Evolutionary conservation across 1,139 yeast species (phyloP).

Genomic region (Hemisphaericaspora lyxosophila): DNA sequence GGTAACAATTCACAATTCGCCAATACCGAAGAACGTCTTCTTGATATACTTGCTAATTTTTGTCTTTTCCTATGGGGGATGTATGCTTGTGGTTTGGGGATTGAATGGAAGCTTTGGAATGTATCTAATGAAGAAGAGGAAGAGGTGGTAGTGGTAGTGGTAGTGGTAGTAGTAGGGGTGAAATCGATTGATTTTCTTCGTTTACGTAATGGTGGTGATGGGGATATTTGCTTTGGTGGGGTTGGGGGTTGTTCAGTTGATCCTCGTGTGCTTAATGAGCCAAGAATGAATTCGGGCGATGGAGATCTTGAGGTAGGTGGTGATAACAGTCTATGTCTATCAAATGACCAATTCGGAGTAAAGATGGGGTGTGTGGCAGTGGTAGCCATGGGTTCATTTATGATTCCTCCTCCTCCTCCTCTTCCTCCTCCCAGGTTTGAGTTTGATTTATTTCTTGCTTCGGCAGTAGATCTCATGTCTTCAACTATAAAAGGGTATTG

Average conservation of each 20-base stretch:
- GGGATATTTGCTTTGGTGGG: constrained; percentile 6
- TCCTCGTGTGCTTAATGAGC: too few species aligned
- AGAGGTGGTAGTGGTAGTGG: constrained; percentile 33
- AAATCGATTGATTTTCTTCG: constrained; percentile 10
- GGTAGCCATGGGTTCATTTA: too few species aligned
- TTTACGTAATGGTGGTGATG: constrained; percentile 11
- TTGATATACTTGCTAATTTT: constrained; percentile 37
- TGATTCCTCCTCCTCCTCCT: too few species aligned
- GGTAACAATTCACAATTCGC: constrained; percentile 56
- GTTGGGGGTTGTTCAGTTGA: constrained; percentile 4
- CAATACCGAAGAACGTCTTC: constrained; percentile 58
- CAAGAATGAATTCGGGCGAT: constrained; percentile 4
- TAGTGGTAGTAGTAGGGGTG: constrained; percentile 31
- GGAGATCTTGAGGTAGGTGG: constrained; percentile 16
- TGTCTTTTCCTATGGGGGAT: constrained; percentile 54
- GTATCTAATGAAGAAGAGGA: constrained; percentile 33
- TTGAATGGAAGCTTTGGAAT: constrained; percentile 20
- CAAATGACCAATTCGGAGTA: constrained; percentile 6
- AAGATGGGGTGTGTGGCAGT: too few species aligned
- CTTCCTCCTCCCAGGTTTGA: constrained; percentile 1
- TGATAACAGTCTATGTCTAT: constrained; percentile 18
- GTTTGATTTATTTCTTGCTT: constrained; percentile 37
- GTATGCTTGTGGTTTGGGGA: constrained; percentile 31
- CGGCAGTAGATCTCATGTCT: constrained; percentile 62
- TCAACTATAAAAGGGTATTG: constrained; percentile 58